These are phyloP conservation scores for Calocybe cyanea DNA, from an alignment of 768 basidiomycete genomes.

Conservation along the genomic window DNA sequence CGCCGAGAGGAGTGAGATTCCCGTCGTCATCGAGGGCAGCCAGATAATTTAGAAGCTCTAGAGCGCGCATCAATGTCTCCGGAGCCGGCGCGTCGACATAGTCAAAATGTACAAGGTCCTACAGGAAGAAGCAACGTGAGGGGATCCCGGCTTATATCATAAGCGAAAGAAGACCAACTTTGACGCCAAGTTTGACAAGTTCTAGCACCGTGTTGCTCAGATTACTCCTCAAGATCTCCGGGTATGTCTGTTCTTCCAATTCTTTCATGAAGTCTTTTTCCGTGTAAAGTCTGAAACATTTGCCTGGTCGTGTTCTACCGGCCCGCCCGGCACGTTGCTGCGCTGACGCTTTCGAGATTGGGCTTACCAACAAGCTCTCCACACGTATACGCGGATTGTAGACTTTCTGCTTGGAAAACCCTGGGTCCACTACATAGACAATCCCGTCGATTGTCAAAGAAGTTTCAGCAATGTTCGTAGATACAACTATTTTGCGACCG, in stretches of 20 bases:
- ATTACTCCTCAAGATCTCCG: conserved; percentile 93
- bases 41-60: conserved; percentile 91
- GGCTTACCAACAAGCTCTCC: conserved; percentile 88
- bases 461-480: conserved; percentile 98
- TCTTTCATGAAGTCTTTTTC: conserved; percentile 96
- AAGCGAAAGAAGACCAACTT: conserved; percentile 35
- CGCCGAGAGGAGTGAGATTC: conserved; percentile 79
- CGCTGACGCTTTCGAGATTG: conserved; percentile 95
- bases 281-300: conserved; percentile 95
- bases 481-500: conserved; percentile 91
- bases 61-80: conserved; percentile 94
- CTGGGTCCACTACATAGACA: conserved; percentile 98
- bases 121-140: conserved; percentile 3
- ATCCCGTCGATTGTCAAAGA: conserved; percentile 98
- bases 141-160: not conserved
- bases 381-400: conserved; percentile 98
- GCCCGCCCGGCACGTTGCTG: conserved; percentile 96
- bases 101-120: conserved; percentile 86
- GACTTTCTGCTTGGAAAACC: conserved; percentile 97
- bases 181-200: conserved; percentile 90
- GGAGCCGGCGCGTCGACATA: conserved; percentile 93
- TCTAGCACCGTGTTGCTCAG: conserved; percentile 91
- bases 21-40: conserved; percentile 94
- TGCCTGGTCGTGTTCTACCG: conserved; percentile 92
- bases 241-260: conserved; percentile 95